Evolutionary conservation across 2,329 filamentous ascomycete genomes (phyloP).

Genomic region (Xylaria sp.): DNA sequence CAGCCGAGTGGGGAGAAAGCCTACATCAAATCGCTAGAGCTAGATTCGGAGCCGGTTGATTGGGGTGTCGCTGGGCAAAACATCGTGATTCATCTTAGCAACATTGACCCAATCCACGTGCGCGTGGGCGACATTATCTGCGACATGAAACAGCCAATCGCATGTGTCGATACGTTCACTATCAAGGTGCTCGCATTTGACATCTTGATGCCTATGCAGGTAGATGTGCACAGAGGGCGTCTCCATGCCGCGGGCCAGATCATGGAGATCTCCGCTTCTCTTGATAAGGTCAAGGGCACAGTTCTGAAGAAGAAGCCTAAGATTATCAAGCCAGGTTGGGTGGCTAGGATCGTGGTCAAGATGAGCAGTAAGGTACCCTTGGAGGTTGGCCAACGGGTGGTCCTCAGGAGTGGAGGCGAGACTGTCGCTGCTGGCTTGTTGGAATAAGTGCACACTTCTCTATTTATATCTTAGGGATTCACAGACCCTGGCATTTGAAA

Average conservation of each 20-base stretch:
- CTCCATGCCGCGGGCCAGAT: constrained; percentile 83
- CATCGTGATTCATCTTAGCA: constrained; percentile 80
- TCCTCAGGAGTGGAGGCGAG: constrained; percentile 80
- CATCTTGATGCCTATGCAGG: constrained; percentile 84
- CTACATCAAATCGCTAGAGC: constrained; percentile 81
- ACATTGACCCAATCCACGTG: constrained; percentile 86
- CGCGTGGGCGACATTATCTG: constrained; percentile 89
- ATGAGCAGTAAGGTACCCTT: constrained; percentile 79
- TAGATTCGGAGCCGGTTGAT: constrained; percentile 76
- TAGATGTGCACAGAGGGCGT: constrained; percentile 88
- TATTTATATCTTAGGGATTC: background rate
- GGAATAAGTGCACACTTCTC: constrained; percentile 60
- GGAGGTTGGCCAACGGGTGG: constrained; percentile 81
- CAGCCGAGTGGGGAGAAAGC: constrained; percentile 86
- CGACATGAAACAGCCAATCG: constrained; percentile 71
- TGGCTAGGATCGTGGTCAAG: constrained; percentile 81
- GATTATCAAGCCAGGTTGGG: constrained; percentile 80
- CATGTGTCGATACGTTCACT: constrained; percentile 77
- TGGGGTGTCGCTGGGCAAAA: constrained; percentile 96
- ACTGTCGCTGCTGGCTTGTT: constrained; percentile 90
- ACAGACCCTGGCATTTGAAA: background rate
- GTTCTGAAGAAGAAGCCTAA: constrained; percentile 84
- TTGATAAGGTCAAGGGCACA: constrained; percentile 84
- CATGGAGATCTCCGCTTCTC: constrained; percentile 72
- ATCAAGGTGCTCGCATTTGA: constrained; percentile 91